Conservation (phyloP, 352 stramenopile species). For the Phytophthora europaea region DNA sequence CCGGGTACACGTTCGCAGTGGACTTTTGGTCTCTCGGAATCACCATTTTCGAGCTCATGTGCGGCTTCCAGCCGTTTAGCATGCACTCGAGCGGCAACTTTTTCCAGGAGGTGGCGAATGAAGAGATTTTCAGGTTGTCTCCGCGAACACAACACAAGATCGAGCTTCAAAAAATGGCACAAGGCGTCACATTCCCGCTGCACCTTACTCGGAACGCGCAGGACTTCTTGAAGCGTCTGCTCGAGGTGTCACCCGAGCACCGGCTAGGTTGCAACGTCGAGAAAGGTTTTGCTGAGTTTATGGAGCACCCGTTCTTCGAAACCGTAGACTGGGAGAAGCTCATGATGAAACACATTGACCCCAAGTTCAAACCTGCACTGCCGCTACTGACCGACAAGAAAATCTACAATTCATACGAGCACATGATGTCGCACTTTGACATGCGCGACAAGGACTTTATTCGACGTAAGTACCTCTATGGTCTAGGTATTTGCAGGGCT, state of each 20-base stretch:
- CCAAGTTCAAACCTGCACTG: conserved; percentile 79
- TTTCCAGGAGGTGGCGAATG: conserved; percentile 82
- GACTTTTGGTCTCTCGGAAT: conserved; percentile 89
- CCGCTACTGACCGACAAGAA: conserved; percentile 79
- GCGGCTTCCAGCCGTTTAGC: conserved; percentile 87
- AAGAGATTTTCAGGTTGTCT: conserved; percentile 80
- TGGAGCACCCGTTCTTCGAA: conserved; percentile 91
- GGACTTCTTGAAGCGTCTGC: conserved; percentile 83
- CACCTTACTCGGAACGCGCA: conserved; percentile 71
- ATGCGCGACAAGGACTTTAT: conserved; percentile 88
- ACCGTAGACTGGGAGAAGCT: conserved; percentile 88
- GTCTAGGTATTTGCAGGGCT: background rate
- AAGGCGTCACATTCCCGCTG: conserved; percentile 68
- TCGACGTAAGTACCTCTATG: conserved; percentile 64
- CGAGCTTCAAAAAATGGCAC: conserved; percentile 84
- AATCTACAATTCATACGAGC: conserved; percentile 88
- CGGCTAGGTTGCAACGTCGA: conserved; percentile 78
- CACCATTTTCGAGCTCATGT: conserved; percentile 92
- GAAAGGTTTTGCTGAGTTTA: conserved; percentile 89
- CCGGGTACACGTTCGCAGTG: conserved; percentile 81
- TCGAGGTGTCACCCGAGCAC: conserved; percentile 82
- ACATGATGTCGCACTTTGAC: conserved; percentile 92
- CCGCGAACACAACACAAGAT: conserved; percentile 83
- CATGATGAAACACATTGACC: conserved; percentile 91
- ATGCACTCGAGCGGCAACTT: conserved; percentile 78